Conservation (phyloP, 768 basidiomycete genomes). For the Suillus plorans region DNA sequence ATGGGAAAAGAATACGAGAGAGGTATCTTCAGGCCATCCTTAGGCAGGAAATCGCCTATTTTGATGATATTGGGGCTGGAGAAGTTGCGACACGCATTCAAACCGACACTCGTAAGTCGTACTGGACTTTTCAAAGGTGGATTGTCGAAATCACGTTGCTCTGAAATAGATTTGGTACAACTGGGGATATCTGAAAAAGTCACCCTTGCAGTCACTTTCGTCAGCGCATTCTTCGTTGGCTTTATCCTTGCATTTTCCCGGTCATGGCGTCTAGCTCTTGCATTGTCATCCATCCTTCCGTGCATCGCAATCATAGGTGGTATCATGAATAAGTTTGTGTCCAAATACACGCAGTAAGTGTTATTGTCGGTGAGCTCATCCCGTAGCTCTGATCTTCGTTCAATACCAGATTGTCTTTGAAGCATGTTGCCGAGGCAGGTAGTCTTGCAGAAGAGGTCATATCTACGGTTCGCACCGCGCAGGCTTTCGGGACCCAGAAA, state of each 20-base stretch:
- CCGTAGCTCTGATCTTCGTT: not conserved
- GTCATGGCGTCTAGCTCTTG: constrained; percentile 50
- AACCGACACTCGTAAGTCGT: constrained; percentile 14
- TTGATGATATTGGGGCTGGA: constrained; percentile 45
- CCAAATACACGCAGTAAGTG: constrained; percentile 27
- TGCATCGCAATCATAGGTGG: constrained; percentile 46
- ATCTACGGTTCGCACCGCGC: constrained; percentile 52
- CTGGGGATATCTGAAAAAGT: constrained; percentile 56
- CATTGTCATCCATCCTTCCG: constrained; percentile 47
- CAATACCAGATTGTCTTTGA: constrained; percentile 34
- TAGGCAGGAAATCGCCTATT: constrained; percentile 53
- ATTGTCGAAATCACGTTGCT: not conserved
- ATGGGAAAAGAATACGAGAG: constrained; percentile 50
- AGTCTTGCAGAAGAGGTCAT: constrained; percentile 63
- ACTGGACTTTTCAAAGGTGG: not conserved
- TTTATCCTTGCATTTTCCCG: constrained; percentile 42
- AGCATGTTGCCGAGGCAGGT: constrained; percentile 44
- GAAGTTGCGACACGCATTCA: constrained; percentile 56
- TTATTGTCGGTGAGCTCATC: too few species aligned
- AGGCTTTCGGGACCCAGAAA: constrained; percentile 54
- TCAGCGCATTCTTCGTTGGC: constrained; percentile 48
- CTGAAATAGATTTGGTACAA: constrained; percentile 41
- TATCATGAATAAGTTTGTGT: constrained; percentile 36
- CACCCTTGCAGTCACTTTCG: constrained; percentile 35
- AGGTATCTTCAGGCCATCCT: constrained; percentile 47